These are phyloP conservation scores for Pisolithus albus DNA, from an alignment of 768 basidiomycete genomes.

Conservation along the genomic window DNA sequence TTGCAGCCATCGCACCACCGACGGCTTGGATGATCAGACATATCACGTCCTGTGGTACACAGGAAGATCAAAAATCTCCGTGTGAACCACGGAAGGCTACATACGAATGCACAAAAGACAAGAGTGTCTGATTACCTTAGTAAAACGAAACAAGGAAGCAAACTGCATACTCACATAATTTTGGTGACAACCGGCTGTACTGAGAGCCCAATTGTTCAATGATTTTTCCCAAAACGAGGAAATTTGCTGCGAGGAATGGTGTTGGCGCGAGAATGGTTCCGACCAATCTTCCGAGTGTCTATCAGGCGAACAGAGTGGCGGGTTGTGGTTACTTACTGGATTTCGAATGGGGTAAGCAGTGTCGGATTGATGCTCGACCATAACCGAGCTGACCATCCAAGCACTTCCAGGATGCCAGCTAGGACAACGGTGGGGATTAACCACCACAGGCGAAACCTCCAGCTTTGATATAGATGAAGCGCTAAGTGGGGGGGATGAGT, in stretches of 20 bases:
- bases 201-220: conserved; percentile 36
- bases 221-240: conserved; percentile 45
- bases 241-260: conserved; percentile 50
- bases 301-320: too few relatives aligned
- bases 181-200: conserved; percentile 44
- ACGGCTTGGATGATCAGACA: conserved; percentile 35
- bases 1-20: conserved; percentile 42
- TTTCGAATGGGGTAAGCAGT: conserved; percentile 30
- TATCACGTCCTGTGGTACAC: conserved; percentile 23
- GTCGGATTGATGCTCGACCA: conserved; percentile 36
- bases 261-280: conserved; percentile 50
- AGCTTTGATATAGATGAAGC: conserved; percentile 40
- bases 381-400: conserved; percentile 50
- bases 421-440: conserved; percentile 44
- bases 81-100: not conserved
- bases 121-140: conserved; percentile 9
- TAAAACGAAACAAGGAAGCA: not conserved
- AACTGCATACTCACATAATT: conserved; percentile 14
- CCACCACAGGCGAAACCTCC: conserved; percentile 45
- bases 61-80: not conserved
- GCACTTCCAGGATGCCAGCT: conserved; percentile 42
- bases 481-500: conserved; percentile 25
- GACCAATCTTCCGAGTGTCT: conserved; percentile 15
- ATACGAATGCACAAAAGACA: conserved; percentile 10
- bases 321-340: conserved; percentile 32